Evolutionary conservation across 2,329 filamentous ascomycete genomes (phyloP).

Genomic region (Cordyceps cateniannulata): DNA sequence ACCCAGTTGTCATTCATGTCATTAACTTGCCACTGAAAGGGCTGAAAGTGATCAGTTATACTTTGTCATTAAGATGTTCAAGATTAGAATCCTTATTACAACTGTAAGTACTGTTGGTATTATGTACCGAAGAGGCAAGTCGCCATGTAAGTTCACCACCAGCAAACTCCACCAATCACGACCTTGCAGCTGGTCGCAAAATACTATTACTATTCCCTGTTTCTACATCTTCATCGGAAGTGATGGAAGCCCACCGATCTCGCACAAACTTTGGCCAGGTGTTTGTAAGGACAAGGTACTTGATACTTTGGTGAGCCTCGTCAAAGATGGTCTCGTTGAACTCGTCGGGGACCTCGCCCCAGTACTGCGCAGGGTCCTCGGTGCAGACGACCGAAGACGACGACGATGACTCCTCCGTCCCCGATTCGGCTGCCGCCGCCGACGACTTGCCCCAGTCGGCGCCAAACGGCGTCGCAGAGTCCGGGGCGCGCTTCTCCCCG

Average conservation of each 20-base stretch:
- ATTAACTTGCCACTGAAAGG: not conserved
- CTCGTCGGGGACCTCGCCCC: conserved; percentile 36
- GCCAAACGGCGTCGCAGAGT: conserved; percentile 34
- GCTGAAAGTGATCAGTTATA: not conserved
- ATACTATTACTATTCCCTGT: not conserved
- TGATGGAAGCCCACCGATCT: conserved; percentile 24
- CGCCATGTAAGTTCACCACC: not conserved
- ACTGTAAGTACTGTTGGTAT: not conserved
- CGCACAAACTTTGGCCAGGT: conserved; percentile 57
- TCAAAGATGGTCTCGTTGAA: conserved; percentile 53
- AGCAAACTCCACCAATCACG: not conserved
- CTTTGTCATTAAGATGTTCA: too few species aligned
- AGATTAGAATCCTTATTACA: not conserved
- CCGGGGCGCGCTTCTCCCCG: conserved; percentile 28
- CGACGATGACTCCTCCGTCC: not conserved
- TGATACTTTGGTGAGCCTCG: conserved; percentile 51
- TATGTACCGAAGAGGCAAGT: not conserved
- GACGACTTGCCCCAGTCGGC: conserved; percentile 7
- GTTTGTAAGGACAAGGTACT: conserved; percentile 61
- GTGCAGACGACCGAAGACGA: conserved; percentile 1
- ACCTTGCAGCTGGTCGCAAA: not conserved
- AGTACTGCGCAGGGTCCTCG: conserved; percentile 23
- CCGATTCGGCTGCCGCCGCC: not conserved
- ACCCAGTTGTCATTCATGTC: not conserved
- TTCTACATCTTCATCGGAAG: conserved; percentile 13